phyloP scores from a whole-genome alignment of 768 basidiomycete genomes.

The Lanmaoa pseudosensibilis region DNA sequence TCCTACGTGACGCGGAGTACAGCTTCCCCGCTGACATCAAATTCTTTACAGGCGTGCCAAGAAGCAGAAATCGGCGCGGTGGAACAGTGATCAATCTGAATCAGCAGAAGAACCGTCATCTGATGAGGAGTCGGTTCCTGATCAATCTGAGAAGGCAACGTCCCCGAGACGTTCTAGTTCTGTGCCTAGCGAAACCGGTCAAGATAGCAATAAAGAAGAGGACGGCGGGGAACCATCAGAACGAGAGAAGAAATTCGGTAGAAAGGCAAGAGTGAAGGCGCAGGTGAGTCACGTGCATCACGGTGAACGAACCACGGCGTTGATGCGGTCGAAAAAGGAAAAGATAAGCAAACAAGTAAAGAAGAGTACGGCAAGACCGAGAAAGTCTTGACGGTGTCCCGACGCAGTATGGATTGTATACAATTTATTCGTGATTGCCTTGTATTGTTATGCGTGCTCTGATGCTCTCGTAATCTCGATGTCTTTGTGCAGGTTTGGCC shows the following conservation, averaged over 20 bases:
- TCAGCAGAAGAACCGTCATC: slow-evolving; percentile 28
- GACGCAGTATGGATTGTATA: slow-evolving; percentile 6
- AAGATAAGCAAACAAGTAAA: slow-evolving; percentile 31
- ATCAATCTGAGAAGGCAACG: slow-evolving; percentile 39
- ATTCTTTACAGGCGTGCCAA: slow-evolving; percentile 26
- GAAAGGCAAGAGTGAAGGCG: slow-evolving; percentile 41
- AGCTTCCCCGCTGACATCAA: slow-evolving; percentile 9
- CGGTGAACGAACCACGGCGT: background rate
- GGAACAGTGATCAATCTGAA: slow-evolving; percentile 35
- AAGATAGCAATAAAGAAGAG: slow-evolving; percentile 30
- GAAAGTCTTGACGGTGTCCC: slow-evolving; percentile 24
- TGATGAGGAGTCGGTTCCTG: slow-evolving; percentile 34
- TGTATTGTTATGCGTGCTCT: slow-evolving; percentile 19
- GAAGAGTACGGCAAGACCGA: slow-evolving; percentile 24
- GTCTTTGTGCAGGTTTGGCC: background rate
- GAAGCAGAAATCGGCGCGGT: slow-evolving; percentile 28
- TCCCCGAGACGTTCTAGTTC: slow-evolving; percentile 31
- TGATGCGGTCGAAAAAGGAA: slow-evolving; percentile 25
- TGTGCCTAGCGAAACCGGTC: slow-evolving; percentile 40
- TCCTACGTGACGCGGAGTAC: background rate
- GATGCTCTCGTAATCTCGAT: slow-evolving; percentile 9
- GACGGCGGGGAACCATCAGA: slow-evolving; percentile 29
- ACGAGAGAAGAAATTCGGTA: slow-evolving; percentile 38
- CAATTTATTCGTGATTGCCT: slow-evolving; percentile 4
- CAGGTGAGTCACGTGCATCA: slow-evolving; percentile 33